Evolutionary conservation across 768 basidiomycete genomes (phyloP).

Genomic region (Termitomyces sp.): DNA sequence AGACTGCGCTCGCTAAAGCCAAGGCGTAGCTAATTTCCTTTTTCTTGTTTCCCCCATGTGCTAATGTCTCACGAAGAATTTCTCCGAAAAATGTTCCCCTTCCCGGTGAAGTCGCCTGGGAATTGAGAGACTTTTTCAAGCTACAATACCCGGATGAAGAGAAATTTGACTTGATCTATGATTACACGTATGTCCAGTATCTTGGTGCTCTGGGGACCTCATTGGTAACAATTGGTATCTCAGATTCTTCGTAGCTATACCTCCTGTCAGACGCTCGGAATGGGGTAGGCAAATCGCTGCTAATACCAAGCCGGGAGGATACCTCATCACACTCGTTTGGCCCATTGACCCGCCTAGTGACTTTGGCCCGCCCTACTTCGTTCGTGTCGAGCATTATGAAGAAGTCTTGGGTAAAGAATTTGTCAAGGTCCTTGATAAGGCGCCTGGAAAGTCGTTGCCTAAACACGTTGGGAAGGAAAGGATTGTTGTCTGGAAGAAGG

Average conservation of each 20-base stretch:
- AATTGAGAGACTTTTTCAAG: slow-evolving; percentile 49
- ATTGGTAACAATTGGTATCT: background rate
- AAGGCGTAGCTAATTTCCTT: slow-evolving; percentile 22
- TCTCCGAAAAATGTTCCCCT: slow-evolving; percentile 3
- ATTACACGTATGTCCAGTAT: slow-evolving; percentile 47
- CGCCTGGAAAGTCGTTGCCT: slow-evolving; percentile 36
- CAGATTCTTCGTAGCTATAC: slow-evolving; percentile 73
- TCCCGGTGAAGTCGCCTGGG: slow-evolving; percentile 30
- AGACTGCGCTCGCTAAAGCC: slow-evolving; percentile 45
- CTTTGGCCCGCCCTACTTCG: slow-evolving; percentile 57
- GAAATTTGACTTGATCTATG: slow-evolving; percentile 53
- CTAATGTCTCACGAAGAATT: background rate
- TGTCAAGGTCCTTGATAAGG: slow-evolving; percentile 29
- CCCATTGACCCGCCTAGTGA: slow-evolving; percentile 43
- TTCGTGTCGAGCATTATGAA: slow-evolving; percentile 53
- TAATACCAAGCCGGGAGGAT: slow-evolving; percentile 56
- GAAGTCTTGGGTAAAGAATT: slow-evolving; percentile 27
- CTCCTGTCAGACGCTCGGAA: slow-evolving; percentile 39
- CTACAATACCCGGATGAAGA: slow-evolving; percentile 22
- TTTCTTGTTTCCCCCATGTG: background rate
- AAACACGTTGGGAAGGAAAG: slow-evolving; percentile 43
- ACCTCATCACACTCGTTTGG: slow-evolving; percentile 53
- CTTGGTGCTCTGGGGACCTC: background rate
- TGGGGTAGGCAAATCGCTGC: slow-evolving; percentile 56
- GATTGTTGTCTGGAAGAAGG: slow-evolving; percentile 45